These are phyloP conservation scores for Spinellus fusiger DNA, from an alignment of 192 early-diverging fungal species.

Conservation along the genomic window DNA sequence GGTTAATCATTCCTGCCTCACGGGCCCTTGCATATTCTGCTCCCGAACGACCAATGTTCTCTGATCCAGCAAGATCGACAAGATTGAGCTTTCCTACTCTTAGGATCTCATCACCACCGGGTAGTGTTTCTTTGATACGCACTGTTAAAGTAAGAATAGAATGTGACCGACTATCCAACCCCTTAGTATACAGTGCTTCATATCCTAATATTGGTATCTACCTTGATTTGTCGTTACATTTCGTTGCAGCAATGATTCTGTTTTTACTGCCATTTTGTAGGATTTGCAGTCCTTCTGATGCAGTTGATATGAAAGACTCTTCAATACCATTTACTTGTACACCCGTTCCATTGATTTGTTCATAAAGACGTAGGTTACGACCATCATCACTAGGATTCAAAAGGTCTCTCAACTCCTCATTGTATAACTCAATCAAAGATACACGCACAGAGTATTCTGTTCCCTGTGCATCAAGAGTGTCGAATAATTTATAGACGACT, in stretches of 20 bases:
- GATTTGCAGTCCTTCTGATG: slow-evolving; percentile 65
- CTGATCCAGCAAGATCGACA: slow-evolving; percentile 93
- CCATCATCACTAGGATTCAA: slow-evolving; percentile 51
- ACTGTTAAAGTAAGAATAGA: slow-evolving; percentile 89
- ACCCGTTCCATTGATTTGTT: slow-evolving; percentile 63
- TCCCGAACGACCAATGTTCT: slow-evolving; percentile 88
- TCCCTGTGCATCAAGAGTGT: slow-evolving; percentile 55
- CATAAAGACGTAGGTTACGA: slow-evolving; percentile 53
- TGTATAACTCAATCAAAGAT: slow-evolving; percentile 92
- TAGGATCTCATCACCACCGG: slow-evolving; percentile 81
- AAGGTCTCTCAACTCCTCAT: slow-evolving; percentile 92
- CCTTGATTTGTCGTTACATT: slow-evolving; percentile 86
- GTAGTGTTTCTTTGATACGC: slow-evolving; percentile 75
- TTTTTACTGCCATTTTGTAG: slow-evolving; percentile 69
- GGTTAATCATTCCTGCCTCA: slow-evolving; percentile 91
- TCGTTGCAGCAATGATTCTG: slow-evolving; percentile 77
- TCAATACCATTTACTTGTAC: slow-evolving; percentile 80
- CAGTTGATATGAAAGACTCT: slow-evolving; percentile 68
- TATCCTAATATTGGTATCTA: slow-evolving; percentile 17
- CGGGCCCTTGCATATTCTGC: slow-evolving; percentile 75
- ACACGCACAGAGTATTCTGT: slow-evolving; percentile 79
- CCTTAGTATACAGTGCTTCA: neutral
- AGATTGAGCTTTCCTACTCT: slow-evolving; percentile 94
- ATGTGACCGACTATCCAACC: slow-evolving; percentile 73
- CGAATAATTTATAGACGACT: slow-evolving; percentile 75